Conservation (phyloP, 108 stramenopile genomes). For the Skeletonema grethae region DNA sequence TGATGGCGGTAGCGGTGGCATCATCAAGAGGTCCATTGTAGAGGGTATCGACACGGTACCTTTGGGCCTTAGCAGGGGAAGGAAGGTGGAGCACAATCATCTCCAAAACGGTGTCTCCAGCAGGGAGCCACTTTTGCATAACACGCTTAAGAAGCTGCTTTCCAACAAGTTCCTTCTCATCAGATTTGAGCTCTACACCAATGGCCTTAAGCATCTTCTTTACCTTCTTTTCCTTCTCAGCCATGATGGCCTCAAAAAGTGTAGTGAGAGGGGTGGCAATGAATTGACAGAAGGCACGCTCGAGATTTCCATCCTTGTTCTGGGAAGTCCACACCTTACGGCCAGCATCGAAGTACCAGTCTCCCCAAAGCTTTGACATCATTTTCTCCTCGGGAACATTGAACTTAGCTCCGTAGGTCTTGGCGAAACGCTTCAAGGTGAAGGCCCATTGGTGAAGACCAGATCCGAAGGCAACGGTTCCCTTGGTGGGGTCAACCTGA, state of each 20-base stretch:
- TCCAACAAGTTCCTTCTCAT: slow-evolving; percentile 95
- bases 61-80: slow-evolving; percentile 95
- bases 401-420: slow-evolving; percentile 99
- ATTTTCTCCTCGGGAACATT: slow-evolving; percentile 96
- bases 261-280: slow-evolving; percentile 98
- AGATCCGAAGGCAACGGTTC: slow-evolving; percentile 99
- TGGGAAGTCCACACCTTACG: slow-evolving; percentile 93
- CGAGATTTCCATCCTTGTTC: slow-evolving; percentile 90
- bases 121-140: slow-evolving; percentile 99
- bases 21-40: slow-evolving; percentile 99
- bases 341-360: slow-evolving; percentile 95
- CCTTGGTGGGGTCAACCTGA: slow-evolving; percentile 98
- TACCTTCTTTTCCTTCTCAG: slow-evolving; percentile 97
- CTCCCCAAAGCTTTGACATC: slow-evolving; percentile 99
- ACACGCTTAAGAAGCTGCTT: slow-evolving; percentile 99
- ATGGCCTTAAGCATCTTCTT: slow-evolving; percentile 99
- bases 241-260: slow-evolving; percentile 99
- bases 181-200: slow-evolving; percentile 95
- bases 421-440: slow-evolving; percentile 99
- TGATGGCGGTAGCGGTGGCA: slow-evolving; percentile 95
- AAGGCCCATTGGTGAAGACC: slow-evolving; percentile 99
- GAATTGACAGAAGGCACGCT: slow-evolving; percentile 99
- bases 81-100: slow-evolving; percentile 99
- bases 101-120: slow-evolving; percentile 99
- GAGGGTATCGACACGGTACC: slow-evolving; percentile 97